A percentile compares a stretch with the other conserved stretches of the same genome.
Evolutionary conservation across 129 eudicot species (phyloP).

Genomic region (Smallanthus sonchifolius): DNA sequence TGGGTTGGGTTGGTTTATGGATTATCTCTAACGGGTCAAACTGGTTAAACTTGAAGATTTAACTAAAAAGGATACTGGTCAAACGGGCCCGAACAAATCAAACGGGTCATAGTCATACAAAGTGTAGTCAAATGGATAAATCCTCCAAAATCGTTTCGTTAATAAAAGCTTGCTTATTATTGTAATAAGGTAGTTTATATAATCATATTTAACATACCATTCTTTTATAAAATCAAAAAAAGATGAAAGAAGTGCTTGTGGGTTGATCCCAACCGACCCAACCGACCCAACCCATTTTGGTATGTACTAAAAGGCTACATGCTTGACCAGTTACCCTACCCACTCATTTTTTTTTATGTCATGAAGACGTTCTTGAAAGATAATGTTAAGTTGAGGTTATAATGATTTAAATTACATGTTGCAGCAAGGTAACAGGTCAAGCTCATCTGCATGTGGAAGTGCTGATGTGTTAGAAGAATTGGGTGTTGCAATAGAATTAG

Average conservation of each 20-base stretch:
- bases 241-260: not conserved
- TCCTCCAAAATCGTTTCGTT: not conserved
- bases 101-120: not conserved
- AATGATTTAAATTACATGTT: conserved; percentile 17
- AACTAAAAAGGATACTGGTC: not conserved
- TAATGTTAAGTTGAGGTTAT: conserved; percentile 15
- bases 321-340: not conserved
- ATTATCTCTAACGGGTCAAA: not conserved
- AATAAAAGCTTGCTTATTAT: not conserved
- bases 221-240: not conserved
- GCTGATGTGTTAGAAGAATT: conserved; percentile 90
- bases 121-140: not conserved
- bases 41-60: not conserved
- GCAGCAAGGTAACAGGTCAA: conserved; percentile 94
- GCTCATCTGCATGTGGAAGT: conserved; percentile 97
- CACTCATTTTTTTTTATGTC: not conserved
- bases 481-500: conserved; percentile 76
- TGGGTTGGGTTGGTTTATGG: not conserved
- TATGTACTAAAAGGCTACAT: not conserved
- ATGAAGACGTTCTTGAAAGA: not conserved
- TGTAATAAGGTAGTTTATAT: not conserved
- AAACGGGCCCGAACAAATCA: not conserved
- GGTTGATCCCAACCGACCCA: not conserved
- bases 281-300: not conserved
- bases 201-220: not conserved